Evolutionary conservation across 225 moss, liverwort and hornwort species (phyloP), one percentile per base, ranked within the genome.

Genomic region (Polytrichum commune): DNA sequence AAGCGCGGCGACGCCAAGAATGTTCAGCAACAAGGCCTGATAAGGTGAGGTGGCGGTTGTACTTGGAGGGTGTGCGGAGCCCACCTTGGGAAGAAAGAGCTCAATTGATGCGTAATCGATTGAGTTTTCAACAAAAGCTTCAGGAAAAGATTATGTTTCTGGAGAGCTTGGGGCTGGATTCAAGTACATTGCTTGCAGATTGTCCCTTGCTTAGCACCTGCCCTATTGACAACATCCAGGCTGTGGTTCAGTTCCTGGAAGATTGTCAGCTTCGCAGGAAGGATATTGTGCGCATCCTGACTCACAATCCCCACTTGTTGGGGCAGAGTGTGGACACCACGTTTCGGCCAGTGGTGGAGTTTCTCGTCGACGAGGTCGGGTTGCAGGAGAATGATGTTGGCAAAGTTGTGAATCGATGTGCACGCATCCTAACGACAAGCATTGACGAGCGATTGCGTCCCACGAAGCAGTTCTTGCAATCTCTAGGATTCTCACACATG

Each of bases 81-180:
- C 63, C 77, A 10, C 69, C 76, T 19, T 23, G 72, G 1, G 71
- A 84, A 1, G 67, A 73, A 66, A 25, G 29, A 70, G 35, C 70
- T 67, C 60, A 67, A 53, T 60, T 25, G 29, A 20, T 24, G 16
- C 58, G n/a, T 19, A 60, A 60, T 53, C 16, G 61, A 29, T 65
- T 66, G 10, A 75, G 57, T 22, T 71, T 68, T 69, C 75, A 70
- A 5, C 81, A 83, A 28, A 75, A 80, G 28, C 79, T 96, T 0
- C 90, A 91, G 70, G 88, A 89, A 25, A 84, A 82, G 71, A 74
- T 92, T 23, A 18, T 86, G 65, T 85, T 86, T 33, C 35, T 96
- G 74, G 93, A 96, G 60, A 88, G 81, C 60, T 72, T 92, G 69
- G 87, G 87, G n/a, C 81, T 96, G 10, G 90, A 96, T 66, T 87